Percentiles rank a stretch among this genome's conserved stretches.
Conservation (phyloP, 23 red algal genomes). For the Gracilariopsis chorda region DNA sequence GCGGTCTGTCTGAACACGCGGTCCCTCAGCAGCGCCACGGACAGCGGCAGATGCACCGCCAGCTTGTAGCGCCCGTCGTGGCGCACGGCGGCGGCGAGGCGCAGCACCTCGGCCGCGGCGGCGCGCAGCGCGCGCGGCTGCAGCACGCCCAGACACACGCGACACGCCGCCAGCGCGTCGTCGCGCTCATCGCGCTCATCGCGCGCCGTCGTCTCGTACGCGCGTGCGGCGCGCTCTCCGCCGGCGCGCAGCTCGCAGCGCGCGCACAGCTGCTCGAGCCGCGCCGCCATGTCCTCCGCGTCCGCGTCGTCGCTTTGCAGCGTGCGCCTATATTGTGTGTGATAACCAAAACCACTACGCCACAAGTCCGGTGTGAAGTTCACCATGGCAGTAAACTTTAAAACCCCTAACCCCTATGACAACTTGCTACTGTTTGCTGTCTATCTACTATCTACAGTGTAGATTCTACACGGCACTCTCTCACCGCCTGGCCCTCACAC, state of each 20-base stretch:
- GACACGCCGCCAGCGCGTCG: background rate
- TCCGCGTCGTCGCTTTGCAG: background rate
- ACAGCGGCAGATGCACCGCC: slow-evolving; percentile 14
- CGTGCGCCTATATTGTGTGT: no score
- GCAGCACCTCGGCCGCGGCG: background rate
- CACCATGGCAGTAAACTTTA: no score
- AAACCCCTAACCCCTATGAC: no score
- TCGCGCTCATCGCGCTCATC: background rate
- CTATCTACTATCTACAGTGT: no score
- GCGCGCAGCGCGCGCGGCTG: slow-evolving; percentile 24
- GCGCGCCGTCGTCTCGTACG: background rate
- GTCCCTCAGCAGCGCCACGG: slow-evolving; percentile 16
- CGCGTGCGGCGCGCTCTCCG: background rate
- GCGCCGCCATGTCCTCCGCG: background rate
- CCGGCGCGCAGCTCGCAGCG: background rate
- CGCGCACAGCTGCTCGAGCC: background rate
- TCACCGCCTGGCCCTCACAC: no score
- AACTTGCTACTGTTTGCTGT: no score
- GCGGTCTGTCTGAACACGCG: background rate
- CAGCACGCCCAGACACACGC: slow-evolving; percentile 59
- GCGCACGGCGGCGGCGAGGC: slow-evolving; percentile 15
- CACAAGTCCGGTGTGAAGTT: no score
- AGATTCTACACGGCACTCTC: no score
- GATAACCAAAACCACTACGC: no score
- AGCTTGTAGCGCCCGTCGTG: slow-evolving; percentile 15